Evolutionary conservation across 495 filamentous ascomycete species (phyloP).

Genomic region (Tuber magnatum): DNA sequence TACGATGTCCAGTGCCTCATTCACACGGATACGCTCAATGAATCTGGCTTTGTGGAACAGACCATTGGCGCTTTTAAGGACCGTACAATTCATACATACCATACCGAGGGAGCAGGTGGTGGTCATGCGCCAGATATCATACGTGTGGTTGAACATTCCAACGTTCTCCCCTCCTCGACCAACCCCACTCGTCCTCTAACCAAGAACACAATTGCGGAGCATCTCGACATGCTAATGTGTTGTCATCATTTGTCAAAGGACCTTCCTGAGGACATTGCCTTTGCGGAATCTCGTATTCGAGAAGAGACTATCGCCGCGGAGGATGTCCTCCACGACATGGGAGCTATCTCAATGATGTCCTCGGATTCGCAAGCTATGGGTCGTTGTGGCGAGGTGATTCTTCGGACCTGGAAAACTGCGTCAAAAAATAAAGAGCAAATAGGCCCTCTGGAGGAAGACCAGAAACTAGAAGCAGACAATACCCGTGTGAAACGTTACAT

Average conservation of each 20-base stretch:
- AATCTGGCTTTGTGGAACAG: slow-evolving; percentile 93
- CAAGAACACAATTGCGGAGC: slow-evolving; percentile 87
- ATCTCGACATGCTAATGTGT: slow-evolving; percentile 98
- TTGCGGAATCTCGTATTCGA: slow-evolving; percentile 90
- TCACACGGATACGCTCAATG: slow-evolving; percentile 96
- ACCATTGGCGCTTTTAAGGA: slow-evolving; percentile 80
- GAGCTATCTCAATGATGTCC: slow-evolving; percentile 97
- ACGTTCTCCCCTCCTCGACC: slow-evolving; percentile 85
- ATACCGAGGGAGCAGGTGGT: slow-evolving; percentile 94
- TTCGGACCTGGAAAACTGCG: slow-evolving; percentile 95
- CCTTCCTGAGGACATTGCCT: slow-evolving; percentile 92
- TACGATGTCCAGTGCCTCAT: slow-evolving; percentile 92
- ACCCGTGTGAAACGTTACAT: slow-evolving; percentile 90
- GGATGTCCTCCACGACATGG: slow-evolving; percentile 91
- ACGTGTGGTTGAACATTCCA: slow-evolving; percentile 79
- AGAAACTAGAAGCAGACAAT: slow-evolving; percentile 78
- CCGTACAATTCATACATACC: slow-evolving; percentile 94
- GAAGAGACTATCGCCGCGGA: slow-evolving; percentile 96
- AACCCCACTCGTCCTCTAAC: slow-evolving; percentile 94
- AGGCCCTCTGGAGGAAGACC: slow-evolving; percentile 67
- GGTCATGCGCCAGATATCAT: slow-evolving; percentile 98
- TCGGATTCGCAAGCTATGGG: slow-evolving; percentile 98
- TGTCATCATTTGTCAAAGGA: slow-evolving; percentile 90
- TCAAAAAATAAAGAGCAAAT: slow-evolving; percentile 95
- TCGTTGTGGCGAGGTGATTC: slow-evolving; percentile 86